Evolutionary conservation across 352 stramenopile species (phyloP), one percentile per base, ranked within the genome.

Genomic region (Phytophthora melonis): DNA sequence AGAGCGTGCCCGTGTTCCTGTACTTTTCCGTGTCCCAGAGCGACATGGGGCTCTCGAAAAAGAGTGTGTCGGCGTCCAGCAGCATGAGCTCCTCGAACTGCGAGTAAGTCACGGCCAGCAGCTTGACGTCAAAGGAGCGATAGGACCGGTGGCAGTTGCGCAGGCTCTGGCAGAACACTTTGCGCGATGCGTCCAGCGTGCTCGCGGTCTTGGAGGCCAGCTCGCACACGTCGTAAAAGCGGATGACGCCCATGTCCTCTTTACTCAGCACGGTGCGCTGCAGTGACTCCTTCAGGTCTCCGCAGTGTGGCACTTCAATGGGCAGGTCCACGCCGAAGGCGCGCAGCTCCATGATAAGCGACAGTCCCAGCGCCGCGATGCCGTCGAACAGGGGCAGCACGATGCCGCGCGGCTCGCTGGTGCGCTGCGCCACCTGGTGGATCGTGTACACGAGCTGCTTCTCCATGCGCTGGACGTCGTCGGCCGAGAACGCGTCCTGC

Each of bases 61-160:
- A 92, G 13, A 89, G 63, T 10, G 78, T 83, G 60, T 94, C 83
- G 18, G 85, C 85, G 69, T 92, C 87, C 53, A 94, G 57, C 50
- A 94, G 64, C 85, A 94, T 89, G 32, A 94, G 55, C 67, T 94
- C 80, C 25, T 85, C 72, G 39, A 94, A 94, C n/a, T 73, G 77
- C 10, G 87, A 93, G 63, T 84, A 89, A n/a, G 88, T 59, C 49
- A 94, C 52, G n/a, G 83, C 70, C 14, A 93, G 68, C 50, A 90
- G 21, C 69, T 90, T 90, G 63, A 93, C 79, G 30, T 89, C 75
- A 56, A 91, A 90, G 3, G 66, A 81, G 5, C 82, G 75, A 53
- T 84, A 91, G 2, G 66, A 63, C 2, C 73, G 61, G 19, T 89
- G 73, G 63, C 86, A 93, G 25, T 80, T 69, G 21, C 67, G 59